Evolutionary conservation across 1,284 basidiomycete species (phyloP), one percentile per base, ranked within the genome.

Genomic region (Cerrena zonata): DNA sequence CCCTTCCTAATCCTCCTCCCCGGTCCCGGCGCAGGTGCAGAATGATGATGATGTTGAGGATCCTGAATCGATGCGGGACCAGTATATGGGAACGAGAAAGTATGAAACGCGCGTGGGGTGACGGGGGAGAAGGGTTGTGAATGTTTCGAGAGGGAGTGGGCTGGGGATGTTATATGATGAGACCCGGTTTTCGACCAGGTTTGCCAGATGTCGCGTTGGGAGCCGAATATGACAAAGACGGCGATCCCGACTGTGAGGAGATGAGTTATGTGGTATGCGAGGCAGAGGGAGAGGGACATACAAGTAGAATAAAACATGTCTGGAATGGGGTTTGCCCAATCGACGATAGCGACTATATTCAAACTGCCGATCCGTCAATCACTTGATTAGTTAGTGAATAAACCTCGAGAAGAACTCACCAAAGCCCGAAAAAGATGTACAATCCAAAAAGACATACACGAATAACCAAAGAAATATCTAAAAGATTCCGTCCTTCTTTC

Each of bases 141-240:
- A n/a, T n/a, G n/a, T n/a, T n/a, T n/a, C n/a, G n/a, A n/a, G n/a
- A n/a, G n/a, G n/a, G n/a, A n/a, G n/a, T n/a, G n/a, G n/a, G n/a
- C n/a, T n/a, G n/a, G n/a, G n/a, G n/a, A n/a, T n/a, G n/a, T n/a
- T n/a, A n/a, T n/a, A n/a, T n/a, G n/a, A n/a, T n/a, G n/a, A n/a
- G n/a, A n/a, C n/a, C n/a, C n/a, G n/a, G n/a, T n/a, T n/a, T n/a
- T 51, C 18, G 36, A 26, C 55, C 55, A 56, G 26, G 52, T 44
- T 19, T 46, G 55, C 53, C 55, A 56, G n/a, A 53, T 54, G 30
- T 54, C 53, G 12, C 39, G 53, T 30, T 54, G 52, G 12, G 52
- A 54, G 13, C 54, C 56, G 41, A 58, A 58, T 19, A 58, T 45
- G 24, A 56, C n/a, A 39, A 56, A 56, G 25, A 56, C 52, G 12